phyloP scores from a whole-genome alignment of 176 grass and related monocot genomes.

The Oropetium thomaeum region DNA sequence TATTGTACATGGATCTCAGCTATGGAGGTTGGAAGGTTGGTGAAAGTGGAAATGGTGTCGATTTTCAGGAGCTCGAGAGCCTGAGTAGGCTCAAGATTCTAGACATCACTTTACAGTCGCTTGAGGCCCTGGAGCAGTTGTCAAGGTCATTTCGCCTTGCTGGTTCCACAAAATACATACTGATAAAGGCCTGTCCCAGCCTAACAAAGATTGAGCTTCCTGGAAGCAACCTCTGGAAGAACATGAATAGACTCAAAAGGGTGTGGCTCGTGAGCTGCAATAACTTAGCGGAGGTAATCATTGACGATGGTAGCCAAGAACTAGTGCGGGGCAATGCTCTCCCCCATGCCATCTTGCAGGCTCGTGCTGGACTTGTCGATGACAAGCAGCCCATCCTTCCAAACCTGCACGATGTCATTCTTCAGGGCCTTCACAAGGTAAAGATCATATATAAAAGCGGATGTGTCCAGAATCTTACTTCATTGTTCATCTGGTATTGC shows the following conservation, averaged over 20 bases:
- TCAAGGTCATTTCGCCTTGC: conserved; percentile 57
- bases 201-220: conserved; percentile 66
- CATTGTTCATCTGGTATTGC: conserved; percentile 69
- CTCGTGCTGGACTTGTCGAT: conserved; percentile 1
- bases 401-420: conserved; percentile 60
- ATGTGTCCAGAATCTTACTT: conserved; percentile 48
- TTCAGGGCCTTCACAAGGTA: conserved; percentile 63
- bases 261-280: conserved; percentile 55
- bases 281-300: conserved; percentile 59
- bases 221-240: conserved; percentile 55
- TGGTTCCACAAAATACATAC: conserved; percentile 58
- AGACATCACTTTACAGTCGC: conserved; percentile 66
- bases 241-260: conserved; percentile 69
- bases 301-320: conserved; percentile 41
- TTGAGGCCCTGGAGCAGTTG: conserved; percentile 49
- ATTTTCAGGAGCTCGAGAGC: conserved; percentile 74
- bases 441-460: conserved; percentile 71
- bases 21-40: conserved; percentile 76
- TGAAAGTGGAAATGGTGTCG: conserved; percentile 53
- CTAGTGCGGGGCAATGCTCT: background rate
- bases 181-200: conserved; percentile 54
- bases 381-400: conserved; percentile 47
- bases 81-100: conserved; percentile 63
- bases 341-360: conserved; percentile 23
- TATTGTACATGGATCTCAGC: conserved; percentile 85